Evolutionary conservation across 2,329 filamentous ascomycete species (phyloP).

Genomic region (Colletotrichum navitas): DNA sequence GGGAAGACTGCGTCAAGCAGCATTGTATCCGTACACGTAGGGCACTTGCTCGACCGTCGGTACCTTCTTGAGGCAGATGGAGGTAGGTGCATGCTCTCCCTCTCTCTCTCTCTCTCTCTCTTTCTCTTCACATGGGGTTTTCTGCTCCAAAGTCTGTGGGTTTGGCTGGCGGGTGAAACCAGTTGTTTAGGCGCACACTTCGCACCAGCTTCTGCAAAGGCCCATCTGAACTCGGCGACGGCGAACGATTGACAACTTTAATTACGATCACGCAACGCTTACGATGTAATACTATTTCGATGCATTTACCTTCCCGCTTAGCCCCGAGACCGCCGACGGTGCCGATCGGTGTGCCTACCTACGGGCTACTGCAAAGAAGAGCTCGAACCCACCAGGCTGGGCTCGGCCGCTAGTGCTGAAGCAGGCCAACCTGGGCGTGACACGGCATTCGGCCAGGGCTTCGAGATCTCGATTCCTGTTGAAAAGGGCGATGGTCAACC

Average conservation of each 20-base stretch:
- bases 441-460: conserved; percentile 1
- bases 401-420: conserved; percentile 22
- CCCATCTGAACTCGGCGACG: conserved; percentile 13
- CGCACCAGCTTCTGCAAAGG: conserved; percentile 2
- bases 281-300: not conserved
- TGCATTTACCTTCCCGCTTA: not conserved
- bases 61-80: not conserved
- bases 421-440: not conserved
- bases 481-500: conserved; percentile 25
- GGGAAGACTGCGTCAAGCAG: conserved; percentile 1
- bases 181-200: not conserved
- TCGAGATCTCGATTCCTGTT: conserved; percentile 24
- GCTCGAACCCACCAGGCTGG: conserved; percentile 32
- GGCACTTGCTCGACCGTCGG: not conserved
- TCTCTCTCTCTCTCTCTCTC: not conserved
- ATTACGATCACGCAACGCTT: not conserved
- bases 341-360: not conserved
- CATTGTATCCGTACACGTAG: not conserved
- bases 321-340: not conserved
- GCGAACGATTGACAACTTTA: not conserved
- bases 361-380: conserved; percentile 3
- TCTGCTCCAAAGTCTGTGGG: not conserved
- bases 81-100: no score
- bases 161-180: not conserved
- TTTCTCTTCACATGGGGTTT: not conserved